These are phyloP conservation scores for Colletotrichum musae DNA, from an alignment of 2,329 filamentous ascomycete species.

Conservation along the genomic window DNA sequence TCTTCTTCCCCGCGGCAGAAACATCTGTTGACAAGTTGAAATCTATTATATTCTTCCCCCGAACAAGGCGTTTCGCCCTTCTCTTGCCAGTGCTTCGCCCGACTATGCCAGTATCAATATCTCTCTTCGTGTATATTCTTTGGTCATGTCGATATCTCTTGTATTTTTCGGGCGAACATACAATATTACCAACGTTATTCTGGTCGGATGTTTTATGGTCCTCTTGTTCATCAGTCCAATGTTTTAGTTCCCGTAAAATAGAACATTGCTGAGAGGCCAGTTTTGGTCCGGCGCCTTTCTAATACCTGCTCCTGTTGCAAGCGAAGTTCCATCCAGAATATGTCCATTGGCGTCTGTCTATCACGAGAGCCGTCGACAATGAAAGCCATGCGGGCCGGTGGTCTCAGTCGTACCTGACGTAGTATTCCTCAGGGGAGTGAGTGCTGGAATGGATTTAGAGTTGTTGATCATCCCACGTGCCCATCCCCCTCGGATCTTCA, in stretches of 20 bases:
- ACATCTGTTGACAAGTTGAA: conserved; percentile 21
- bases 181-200: background rate
- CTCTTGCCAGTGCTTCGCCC: background rate
- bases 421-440: background rate
- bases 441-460: background rate
- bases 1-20: conserved; percentile 21
- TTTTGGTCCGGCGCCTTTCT: conserved; percentile 54
- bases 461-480: background rate
- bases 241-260: conserved; percentile 45
- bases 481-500: background rate
- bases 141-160: conserved; percentile 2
- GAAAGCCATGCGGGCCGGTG: too few species aligned
- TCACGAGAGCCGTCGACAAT: too few species aligned
- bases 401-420: too few species aligned
- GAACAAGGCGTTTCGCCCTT: background rate
- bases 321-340: background rate
- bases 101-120: background rate
- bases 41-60: conserved; percentile 49
- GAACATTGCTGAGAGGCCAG: conserved; percentile 54
- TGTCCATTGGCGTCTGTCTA: background rate
- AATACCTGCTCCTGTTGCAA: background rate
- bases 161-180: background rate
- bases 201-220: conserved; percentile 51
- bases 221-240: conserved; percentile 48
- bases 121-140: background rate